phyloP scores from a whole-genome alignment of 2,329 filamentous ascomycete species.

The Fusarium fracticaudum region DNA sequence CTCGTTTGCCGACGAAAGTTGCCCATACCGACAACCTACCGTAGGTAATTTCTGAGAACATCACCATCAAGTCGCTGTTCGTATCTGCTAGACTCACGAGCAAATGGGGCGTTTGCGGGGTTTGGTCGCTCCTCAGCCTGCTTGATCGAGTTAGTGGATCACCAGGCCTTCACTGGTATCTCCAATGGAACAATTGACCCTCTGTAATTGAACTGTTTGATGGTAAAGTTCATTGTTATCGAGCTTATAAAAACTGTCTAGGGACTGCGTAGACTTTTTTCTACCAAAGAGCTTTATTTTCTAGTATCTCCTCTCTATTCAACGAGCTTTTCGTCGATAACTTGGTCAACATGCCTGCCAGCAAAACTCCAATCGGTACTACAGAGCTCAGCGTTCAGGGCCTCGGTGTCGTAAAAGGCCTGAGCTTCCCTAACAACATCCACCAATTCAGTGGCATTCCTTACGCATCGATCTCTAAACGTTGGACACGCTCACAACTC shows the following conservation, averaged over 20 bases:
- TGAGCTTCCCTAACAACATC: constrained; percentile 9
- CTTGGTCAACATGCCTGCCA: not conserved
- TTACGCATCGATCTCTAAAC: constrained; percentile 18
- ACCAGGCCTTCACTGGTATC: not conserved
- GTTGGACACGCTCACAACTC: constrained; percentile 24
- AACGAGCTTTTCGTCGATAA: not conserved
- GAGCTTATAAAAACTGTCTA: not conserved
- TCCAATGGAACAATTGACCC: too few species aligned
- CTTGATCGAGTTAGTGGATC: not conserved
- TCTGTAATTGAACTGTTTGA: not conserved
- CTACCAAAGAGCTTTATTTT: not conserved
- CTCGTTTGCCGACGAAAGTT: not conserved
- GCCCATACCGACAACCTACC: too few species aligned
- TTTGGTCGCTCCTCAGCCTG: not conserved
- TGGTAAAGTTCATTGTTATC: not conserved
- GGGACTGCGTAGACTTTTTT: not conserved
- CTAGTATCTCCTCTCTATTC: not conserved
- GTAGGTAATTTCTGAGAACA: not conserved
- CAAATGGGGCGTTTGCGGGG: not conserved
- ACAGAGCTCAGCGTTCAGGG: not conserved
- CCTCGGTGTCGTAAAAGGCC: not conserved
- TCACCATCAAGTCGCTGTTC: too few species aligned
- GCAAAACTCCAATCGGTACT: not conserved
- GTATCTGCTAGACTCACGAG: not conserved
- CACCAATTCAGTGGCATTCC: constrained; percentile 28